These are phyloP conservation scores for Phoma sp. DNA, from an alignment of 2,329 filamentous ascomycete species.

Conservation along the genomic window DNA sequence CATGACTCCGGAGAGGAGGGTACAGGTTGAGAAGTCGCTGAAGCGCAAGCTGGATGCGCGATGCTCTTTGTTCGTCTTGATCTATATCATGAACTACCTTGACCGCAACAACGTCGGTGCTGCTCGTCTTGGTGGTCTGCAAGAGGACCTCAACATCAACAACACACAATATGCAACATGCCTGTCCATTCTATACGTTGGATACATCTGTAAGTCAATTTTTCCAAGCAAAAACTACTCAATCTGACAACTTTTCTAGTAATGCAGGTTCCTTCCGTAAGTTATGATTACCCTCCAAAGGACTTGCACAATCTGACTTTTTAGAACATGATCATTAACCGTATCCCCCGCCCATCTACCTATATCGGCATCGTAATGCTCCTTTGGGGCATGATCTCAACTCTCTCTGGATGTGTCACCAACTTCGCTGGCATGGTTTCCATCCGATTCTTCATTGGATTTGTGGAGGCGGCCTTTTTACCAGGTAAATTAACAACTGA, in stretches of 20 bases:
- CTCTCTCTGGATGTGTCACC: slow-evolving; percentile 39
- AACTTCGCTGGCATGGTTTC: slow-evolving; percentile 48
- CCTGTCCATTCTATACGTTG: slow-evolving; percentile 38
- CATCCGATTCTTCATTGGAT: slow-evolving; percentile 47
- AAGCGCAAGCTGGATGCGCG: slow-evolving; percentile 43
- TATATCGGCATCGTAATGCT: slow-evolving; percentile 48
- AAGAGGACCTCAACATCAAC: slow-evolving; percentile 39
- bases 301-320: background rate
- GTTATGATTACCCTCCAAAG: background rate
- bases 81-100: slow-evolving; percentile 47
- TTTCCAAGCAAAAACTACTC: background rate
- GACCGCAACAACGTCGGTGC: slow-evolving; percentile 46
- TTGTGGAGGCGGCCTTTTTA: slow-evolving; percentile 57
- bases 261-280: slow-evolving; percentile 2
- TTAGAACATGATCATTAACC: slow-evolving; percentile 49
- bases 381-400: slow-evolving; percentile 49
- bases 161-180: slow-evolving; percentile 44
- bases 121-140: slow-evolving; percentile 41
- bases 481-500: slow-evolving; percentile 41
- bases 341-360: slow-evolving; percentile 40
- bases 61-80: slow-evolving; percentile 43
- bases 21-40: slow-evolving; percentile 41
- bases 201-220: slow-evolving; percentile 15
- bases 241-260: background rate
- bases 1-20: slow-evolving; percentile 39